phyloP scores from a whole-genome alignment of 2,329 filamentous ascomycete genomes.

The Diaporthe capsici region DNA sequence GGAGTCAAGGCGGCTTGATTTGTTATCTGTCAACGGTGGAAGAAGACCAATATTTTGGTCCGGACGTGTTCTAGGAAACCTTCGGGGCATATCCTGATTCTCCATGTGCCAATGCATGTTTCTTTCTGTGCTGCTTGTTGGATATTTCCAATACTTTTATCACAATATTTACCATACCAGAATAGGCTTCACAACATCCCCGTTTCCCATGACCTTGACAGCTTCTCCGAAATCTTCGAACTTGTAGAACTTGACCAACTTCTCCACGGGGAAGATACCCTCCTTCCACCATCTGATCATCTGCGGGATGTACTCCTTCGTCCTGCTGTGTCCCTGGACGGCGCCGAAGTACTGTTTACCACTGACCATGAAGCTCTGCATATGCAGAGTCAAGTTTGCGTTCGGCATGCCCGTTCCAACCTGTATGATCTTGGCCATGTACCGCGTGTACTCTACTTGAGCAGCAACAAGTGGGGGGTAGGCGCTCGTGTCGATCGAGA shows the following conservation, averaged over 20 bases:
- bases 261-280: constrained; percentile 43
- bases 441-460: constrained; percentile 57
- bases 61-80: too few species aligned
- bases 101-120: neutral
- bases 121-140: neutral
- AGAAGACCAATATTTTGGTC: neutral
- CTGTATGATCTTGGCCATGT: constrained; percentile 63
- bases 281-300: constrained; percentile 45
- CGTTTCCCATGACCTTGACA: constrained; percentile 42
- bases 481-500: constrained; percentile 66
- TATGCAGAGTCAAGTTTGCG: constrained; percentile 56
- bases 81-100: neutral
- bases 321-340: constrained; percentile 47
- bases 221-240: constrained; percentile 42
- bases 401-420: constrained; percentile 63
- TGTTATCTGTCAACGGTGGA: neutral
- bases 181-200: constrained; percentile 43
- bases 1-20: constrained; percentile 18
- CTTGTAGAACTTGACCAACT: constrained; percentile 41
- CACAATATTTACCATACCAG: constrained; percentile 41
- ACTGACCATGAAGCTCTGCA: constrained; percentile 60
- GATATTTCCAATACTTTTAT: neutral
- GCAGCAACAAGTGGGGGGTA: constrained; percentile 56
- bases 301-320: constrained; percentile 55
- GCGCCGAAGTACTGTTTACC: constrained; percentile 65